phyloP scores from a whole-genome alignment of 805 yeast species.

The Clavispora carvajalis region DNA sequence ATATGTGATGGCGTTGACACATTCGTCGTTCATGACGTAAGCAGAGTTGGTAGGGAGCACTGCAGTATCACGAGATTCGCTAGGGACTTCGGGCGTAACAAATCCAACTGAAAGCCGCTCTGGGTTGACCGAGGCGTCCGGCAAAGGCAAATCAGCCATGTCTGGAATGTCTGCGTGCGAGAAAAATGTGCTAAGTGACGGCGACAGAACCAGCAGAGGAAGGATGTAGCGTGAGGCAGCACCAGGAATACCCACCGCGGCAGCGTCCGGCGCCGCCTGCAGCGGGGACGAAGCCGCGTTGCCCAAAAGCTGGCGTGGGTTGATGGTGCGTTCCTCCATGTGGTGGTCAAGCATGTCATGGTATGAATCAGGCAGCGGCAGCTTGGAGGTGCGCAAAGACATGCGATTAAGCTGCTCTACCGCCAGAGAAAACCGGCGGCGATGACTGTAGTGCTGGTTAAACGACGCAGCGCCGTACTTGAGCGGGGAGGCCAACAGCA shows the following conservation, averaged over 20 bases:
- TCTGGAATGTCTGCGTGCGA: slow-evolving; percentile 1
- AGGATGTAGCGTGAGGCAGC: slow-evolving; percentile 9
- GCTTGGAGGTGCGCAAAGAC: slow-evolving; percentile 14
- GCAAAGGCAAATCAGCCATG: slow-evolving; percentile 1
- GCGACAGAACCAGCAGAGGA: slow-evolving; percentile 12
- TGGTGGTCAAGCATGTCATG: neutral
- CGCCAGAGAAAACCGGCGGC: slow-evolving; percentile 12
- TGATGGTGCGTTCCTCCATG: slow-evolving; percentile 24
- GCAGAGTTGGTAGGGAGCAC: slow-evolving; percentile 1
- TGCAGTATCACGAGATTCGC: neutral
- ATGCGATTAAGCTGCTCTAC: slow-evolving; percentile 24
- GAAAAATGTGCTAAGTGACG: slow-evolving; percentile 12
- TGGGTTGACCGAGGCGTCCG: slow-evolving; percentile 4
- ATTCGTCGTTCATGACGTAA: slow-evolving; percentile 33
- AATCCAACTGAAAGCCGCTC: neutral
- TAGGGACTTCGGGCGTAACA: neutral
- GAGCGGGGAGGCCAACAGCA: slow-evolving; percentile 6
- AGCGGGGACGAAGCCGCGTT: slow-evolving; percentile 2
- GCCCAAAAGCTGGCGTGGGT: slow-evolving; percentile 25
- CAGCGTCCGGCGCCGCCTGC: slow-evolving; percentile 1
- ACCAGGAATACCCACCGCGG: neutral
- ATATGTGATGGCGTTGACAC: slow-evolving; percentile 33
- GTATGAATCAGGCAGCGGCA: slow-evolving; percentile 14
- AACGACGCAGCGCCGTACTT: slow-evolving; percentile 4
- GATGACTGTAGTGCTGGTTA: slow-evolving; percentile 9